phyloP scores from a whole-genome alignment of 257 asterid genomes.

The Cordia subcordata region DNA sequence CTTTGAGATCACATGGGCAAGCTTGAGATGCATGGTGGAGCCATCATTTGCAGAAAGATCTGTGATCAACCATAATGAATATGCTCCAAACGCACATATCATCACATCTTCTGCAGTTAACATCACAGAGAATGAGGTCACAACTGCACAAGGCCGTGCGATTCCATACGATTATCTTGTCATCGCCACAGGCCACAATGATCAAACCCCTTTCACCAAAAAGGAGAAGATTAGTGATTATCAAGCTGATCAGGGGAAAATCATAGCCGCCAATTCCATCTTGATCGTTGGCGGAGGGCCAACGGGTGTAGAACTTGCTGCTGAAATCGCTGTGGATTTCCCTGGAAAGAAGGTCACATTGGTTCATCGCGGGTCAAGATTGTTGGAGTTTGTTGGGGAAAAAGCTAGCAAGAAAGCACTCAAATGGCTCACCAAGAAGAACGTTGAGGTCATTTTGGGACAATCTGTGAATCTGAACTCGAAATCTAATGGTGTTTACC shows the following conservation, averaged over 20 bases:
- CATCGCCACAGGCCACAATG: slow-evolving; percentile 12
- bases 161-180: slow-evolving; percentile 11
- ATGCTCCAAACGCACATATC: slow-evolving; percentile 3
- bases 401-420: slow-evolving; percentile 13
- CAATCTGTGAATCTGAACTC: slow-evolving; percentile 17
- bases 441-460: slow-evolving; percentile 19
- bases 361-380: slow-evolving; percentile 21
- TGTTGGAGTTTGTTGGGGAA: slow-evolving; percentile 21
- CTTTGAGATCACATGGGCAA: slow-evolving; percentile 19
- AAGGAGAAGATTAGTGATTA: slow-evolving; percentile 5
- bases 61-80: slow-evolving; percentile 13
- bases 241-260: slow-evolving; percentile 12
- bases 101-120: slow-evolving; percentile 13
- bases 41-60: slow-evolving; percentile 12
- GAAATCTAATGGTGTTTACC: slow-evolving; percentile 15
- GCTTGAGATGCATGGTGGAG: slow-evolving; percentile 18
- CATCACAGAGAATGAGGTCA: slow-evolving; percentile 9
- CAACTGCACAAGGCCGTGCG: slow-evolving; percentile 3
- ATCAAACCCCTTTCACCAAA: slow-evolving; percentile 4
- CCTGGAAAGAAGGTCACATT: slow-evolving; percentile 21
- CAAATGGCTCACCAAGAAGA: slow-evolving; percentile 17
- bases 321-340: slow-evolving; percentile 21
- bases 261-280: slow-evolving; percentile 12
- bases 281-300: slow-evolving; percentile 28
- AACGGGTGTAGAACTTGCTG: slow-evolving; percentile 25